Evolutionary conservation across 208 protist species (phyloP).

Genomic region (Leishmania guyanensis): DNA sequence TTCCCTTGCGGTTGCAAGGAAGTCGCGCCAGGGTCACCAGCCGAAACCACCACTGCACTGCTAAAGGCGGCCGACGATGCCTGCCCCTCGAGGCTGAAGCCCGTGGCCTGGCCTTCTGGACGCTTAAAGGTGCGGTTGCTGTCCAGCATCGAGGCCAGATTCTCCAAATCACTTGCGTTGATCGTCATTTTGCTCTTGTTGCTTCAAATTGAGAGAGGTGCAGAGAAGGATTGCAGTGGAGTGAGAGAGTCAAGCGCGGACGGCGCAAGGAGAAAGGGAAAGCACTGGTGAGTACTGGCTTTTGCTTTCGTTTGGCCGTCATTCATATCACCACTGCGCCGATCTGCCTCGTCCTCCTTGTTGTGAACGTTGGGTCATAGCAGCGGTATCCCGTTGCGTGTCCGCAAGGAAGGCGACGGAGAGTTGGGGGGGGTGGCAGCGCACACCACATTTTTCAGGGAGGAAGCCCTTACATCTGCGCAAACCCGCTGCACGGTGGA

Average conservation of each 20-base stretch:
- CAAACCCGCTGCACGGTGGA: neutral
- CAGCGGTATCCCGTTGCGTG: neutral
- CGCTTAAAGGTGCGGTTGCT: slow-evolving; percentile 68
- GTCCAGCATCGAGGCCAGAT: slow-evolving; percentile 73
- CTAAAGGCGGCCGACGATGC: neutral
- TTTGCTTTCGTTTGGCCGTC: neutral
- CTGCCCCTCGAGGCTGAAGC: slow-evolving; percentile 66
- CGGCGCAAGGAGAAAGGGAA: neutral
- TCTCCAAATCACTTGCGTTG: slow-evolving; percentile 53
- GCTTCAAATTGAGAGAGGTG: neutral
- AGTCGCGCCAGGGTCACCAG: neutral
- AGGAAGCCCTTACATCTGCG: neutral
- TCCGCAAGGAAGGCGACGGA: neutral
- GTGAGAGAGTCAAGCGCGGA: neutral
- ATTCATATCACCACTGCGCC: neutral
- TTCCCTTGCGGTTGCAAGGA: slow-evolving; percentile 4
- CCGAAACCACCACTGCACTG: slow-evolving; percentile 5
- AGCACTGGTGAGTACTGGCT: neutral
- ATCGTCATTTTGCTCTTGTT: slow-evolving; percentile 21
- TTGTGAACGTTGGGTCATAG: neutral
- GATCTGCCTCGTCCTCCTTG: neutral
- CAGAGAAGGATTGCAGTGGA: neutral
- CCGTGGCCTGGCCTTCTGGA: slow-evolving; percentile 63
- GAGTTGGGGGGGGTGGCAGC: neutral
- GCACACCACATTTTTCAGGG: neutral